Percentiles rank a stretch among this genome's conserved stretches.
These are phyloP conservation scores for Micractinium conductrix DNA, from an alignment of 139 green algal genomes.

Conservation along the genomic window DNA sequence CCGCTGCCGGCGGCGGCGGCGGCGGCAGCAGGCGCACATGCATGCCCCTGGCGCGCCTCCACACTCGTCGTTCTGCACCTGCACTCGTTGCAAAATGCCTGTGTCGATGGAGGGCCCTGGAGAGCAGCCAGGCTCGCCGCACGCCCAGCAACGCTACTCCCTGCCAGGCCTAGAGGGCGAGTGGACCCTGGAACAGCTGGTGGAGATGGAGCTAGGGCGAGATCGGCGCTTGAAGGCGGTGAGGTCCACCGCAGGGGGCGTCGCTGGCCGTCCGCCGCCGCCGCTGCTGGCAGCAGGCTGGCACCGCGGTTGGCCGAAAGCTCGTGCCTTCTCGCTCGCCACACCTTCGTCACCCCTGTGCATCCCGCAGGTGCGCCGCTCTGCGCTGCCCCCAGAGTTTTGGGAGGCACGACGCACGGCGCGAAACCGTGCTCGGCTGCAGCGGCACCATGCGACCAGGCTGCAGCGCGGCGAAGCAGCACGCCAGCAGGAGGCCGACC, in stretches of 20 bases:
- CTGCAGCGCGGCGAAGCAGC: neutral
- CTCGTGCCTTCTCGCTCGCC: neutral
- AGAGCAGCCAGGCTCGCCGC: neutral
- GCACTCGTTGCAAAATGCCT: neutral
- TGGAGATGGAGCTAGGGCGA: conserved; percentile 18
- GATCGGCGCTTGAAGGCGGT: conserved; percentile 10
- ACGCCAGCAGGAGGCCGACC: conserved; percentile 15
- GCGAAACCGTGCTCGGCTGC: conserved; percentile 12
- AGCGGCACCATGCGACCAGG: conserved; percentile 9
- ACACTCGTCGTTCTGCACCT: no score
- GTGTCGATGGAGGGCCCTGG: neutral
- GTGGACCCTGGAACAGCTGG: conserved; percentile 31
- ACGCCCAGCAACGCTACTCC: neutral
- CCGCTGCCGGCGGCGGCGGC: no score
- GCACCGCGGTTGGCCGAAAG: neutral
- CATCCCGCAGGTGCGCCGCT: conserved; percentile 22
- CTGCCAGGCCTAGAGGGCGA: conserved; percentile 4
- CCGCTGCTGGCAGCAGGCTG: neutral
- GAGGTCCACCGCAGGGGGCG: no score
- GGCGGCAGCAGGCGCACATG: no score
- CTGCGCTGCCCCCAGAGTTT: conserved; percentile 31
- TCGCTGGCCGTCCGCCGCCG: no score
- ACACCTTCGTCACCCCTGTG: neutral
- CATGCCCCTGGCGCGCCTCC: no score
- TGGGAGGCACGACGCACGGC: conserved; percentile 33